Conservation (phyloP, 2,329 filamentous ascomycete species). For the Cladorrhinum sp. region DNA sequence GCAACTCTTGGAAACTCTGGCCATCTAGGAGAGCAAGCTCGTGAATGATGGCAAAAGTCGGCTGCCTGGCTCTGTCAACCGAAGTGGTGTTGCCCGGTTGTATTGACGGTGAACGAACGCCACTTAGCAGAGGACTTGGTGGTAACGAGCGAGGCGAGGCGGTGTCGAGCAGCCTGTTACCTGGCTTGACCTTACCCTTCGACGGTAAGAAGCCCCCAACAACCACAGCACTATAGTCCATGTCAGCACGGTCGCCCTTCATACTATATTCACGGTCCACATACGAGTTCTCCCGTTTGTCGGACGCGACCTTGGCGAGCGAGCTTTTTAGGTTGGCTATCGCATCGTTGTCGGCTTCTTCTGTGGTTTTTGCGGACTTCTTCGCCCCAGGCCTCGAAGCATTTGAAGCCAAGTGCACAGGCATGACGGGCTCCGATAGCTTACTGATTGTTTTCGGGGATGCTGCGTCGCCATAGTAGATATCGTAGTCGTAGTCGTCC, state of each 20-base stretch:
- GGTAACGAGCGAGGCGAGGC: constrained; percentile 45
- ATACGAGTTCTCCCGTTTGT: constrained; percentile 47
- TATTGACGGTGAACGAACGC: constrained; percentile 51
- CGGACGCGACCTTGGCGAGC: constrained; percentile 41
- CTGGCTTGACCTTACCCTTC: constrained; percentile 31
- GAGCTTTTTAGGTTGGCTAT: constrained; percentile 48
- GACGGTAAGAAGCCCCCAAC: constrained; percentile 31
- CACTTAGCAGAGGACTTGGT: constrained; percentile 54
- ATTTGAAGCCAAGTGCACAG: constrained; percentile 41
- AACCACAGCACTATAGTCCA: constrained; percentile 37
- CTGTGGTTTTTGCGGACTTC: constrained; percentile 33
- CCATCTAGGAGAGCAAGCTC: constrained; percentile 56
- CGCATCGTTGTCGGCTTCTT: constrained; percentile 21
- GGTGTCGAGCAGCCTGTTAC: constrained; percentile 44
- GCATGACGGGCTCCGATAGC: constrained; percentile 49
- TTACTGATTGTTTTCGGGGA: constrained; percentile 46
- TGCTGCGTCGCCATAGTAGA: constrained; percentile 54
- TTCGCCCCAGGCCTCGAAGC: constrained; percentile 26
- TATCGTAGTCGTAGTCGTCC: constrained; percentile 50
- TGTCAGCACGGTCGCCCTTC: constrained; percentile 29
- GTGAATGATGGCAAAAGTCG: constrained; percentile 53
- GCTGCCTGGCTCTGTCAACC: constrained; percentile 47
- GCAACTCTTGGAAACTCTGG: constrained; percentile 45
- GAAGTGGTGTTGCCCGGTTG: constrained; percentile 48
- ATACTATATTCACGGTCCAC: constrained; percentile 20